Conservation (phyloP, 768 basidiomycete species). For the Trametes punicea region DNA sequence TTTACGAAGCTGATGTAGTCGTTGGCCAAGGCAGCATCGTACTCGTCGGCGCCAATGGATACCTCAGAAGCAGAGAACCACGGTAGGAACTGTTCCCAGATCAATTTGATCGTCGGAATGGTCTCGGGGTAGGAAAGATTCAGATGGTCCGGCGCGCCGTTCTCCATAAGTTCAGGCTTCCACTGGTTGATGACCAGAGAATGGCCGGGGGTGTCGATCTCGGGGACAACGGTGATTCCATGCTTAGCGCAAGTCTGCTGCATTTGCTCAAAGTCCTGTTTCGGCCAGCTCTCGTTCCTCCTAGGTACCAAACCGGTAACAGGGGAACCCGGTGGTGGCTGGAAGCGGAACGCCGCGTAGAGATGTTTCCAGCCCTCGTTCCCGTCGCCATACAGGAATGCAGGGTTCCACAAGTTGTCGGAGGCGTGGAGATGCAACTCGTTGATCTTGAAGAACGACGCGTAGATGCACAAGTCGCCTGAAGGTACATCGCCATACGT, state of each 20-base stretch:
- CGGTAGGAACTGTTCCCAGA: conserved; percentile 42
- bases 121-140: conserved; percentile 43
- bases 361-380: conserved; percentile 36
- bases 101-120: conserved; percentile 40
- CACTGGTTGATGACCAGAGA: conserved; percentile 44
- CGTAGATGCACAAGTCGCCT: conserved; percentile 44
- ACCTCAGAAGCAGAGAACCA: conserved; percentile 36
- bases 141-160: conserved; percentile 37
- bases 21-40: conserved; percentile 35
- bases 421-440: conserved; percentile 43
- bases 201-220: conserved; percentile 43
- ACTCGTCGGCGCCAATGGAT: conserved; percentile 48
- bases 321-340: conserved; percentile 33
- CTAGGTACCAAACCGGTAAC: conserved; percentile 35
- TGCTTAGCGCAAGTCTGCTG: conserved; percentile 37
- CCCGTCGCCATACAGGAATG: conserved; percentile 34
- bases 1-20: conserved; percentile 44
- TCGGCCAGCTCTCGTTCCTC: conserved; percentile 41
- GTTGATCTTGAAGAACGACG: conserved; percentile 45
- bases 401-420: conserved; percentile 42
- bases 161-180: conserved; percentile 41
- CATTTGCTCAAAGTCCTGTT: conserved; percentile 30
- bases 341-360: conserved; percentile 42
- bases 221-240: conserved; percentile 40
- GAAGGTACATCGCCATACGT: background rate